Base-by-base conservation (phyloP, 805 yeast species). In the Saccharomycopsis sp. region DNA sequence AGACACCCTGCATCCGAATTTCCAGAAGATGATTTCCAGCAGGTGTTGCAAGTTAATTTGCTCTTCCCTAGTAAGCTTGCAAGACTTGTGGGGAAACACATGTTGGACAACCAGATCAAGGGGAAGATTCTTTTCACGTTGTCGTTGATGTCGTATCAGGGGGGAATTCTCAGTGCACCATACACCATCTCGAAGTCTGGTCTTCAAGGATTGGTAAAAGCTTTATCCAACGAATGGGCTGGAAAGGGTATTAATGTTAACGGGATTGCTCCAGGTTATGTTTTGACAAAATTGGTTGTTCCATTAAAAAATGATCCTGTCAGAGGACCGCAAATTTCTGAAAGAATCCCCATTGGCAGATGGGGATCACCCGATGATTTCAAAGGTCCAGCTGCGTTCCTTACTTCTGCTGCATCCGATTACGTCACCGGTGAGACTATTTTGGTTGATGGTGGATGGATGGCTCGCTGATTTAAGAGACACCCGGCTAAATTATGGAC, bases 361-460 rank as follows among this genome's bases (percentile, higher is more conserved):
- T 78, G 79, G 79, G 82, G 83, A n/a, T 55, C 59, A 2, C 74
- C 78, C 1, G 77, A 72, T 5, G 83, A 79, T 62, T 76, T 78
- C 64, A 76, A 71, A 64, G 82, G 57, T 55, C 56, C 60, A 15
- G 56, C 62, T 16, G 72, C 75, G 34, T 76, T 75, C 68, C 69
- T 81, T 60, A 79, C 81, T 24, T 72, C 80, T 34, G 74, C 71
- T 52, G 85, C 84, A 8, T 69, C 80, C 50, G 74, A 77, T 52
- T 81, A 74, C 67, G 75, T 81, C 53, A 73, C 76, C 57, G 85
- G 85, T 47, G 77, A 80, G 55, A 76, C 75, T 60, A 62, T 81
- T 50, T 67, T 71, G 58, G 64, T 54, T 2, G 73, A 66, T 44
- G 64, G 66, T 24, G 58, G 67, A n/a, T 66, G 68, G 57, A 69